phyloP scores from a whole-genome alignment of 1,284 basidiomycete species.

The Sporisorium exsertum region DNA sequence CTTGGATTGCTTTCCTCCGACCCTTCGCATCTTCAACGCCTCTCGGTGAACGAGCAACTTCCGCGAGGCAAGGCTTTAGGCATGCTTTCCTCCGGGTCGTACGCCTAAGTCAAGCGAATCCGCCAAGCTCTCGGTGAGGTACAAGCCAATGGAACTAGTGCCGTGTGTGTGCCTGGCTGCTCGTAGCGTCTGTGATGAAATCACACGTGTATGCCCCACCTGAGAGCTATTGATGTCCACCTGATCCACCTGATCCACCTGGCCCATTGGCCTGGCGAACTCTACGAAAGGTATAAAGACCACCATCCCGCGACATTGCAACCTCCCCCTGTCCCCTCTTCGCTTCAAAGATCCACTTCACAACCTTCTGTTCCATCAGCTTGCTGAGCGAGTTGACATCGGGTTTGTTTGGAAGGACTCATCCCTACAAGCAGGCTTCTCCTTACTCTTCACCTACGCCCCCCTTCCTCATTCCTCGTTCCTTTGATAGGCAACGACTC shows the following conservation, averaged over 20 bases:
- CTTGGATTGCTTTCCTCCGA: background rate
- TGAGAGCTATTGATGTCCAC: background rate
- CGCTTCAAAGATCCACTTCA: background rate
- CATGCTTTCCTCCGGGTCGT: background rate
- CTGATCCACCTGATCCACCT: background rate
- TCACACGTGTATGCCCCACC: background rate
- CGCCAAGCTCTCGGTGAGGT: too few relatives aligned
- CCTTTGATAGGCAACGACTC: conserved; percentile 35
- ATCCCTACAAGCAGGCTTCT: too few relatives aligned
- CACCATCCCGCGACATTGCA: background rate
- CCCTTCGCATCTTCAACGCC: background rate
- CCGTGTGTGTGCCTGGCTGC: background rate
- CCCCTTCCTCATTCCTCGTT: conserved; percentile 4
- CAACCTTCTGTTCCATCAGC: background rate
- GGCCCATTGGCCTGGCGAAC: background rate
- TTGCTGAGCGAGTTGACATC: conserved; percentile 1
- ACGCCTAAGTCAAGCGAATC: background rate
- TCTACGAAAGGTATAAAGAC: background rate
- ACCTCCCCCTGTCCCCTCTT: background rate
- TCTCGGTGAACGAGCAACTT: too few relatives aligned
- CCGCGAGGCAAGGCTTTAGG: background rate
- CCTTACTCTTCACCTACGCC: too few relatives aligned
- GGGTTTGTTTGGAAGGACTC: background rate
- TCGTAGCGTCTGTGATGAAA: background rate
- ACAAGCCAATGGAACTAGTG: background rate